phyloP scores from a whole-genome alignment of 768 basidiomycete genomes.

The Sistotremastrum suecicum region DNA sequence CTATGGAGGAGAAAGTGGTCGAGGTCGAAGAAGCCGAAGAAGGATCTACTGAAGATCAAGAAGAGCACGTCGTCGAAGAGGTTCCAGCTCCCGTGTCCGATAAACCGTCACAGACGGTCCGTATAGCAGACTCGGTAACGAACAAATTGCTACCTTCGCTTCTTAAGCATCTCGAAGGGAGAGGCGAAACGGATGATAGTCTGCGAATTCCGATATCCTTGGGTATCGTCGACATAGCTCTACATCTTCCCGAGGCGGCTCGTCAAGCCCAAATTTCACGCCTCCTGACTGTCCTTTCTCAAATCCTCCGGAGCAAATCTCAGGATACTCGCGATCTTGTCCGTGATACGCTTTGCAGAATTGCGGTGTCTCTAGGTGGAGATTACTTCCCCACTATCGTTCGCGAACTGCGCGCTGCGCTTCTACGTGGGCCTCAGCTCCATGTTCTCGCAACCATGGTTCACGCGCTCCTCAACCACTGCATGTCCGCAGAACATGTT shows the following conservation, averaged over 20 bases:
- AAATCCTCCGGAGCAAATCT: constrained; percentile 84
- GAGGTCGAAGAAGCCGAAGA: constrained; percentile 12
- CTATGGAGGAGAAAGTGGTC: constrained; percentile 47
- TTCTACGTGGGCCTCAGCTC: constrained; percentile 84
- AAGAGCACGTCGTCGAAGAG: constrained; percentile 10
- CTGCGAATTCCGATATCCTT: constrained; percentile 80
- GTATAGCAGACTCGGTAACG: constrained; percentile 66
- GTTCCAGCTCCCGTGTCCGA: constrained; percentile 1
- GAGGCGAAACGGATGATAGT: constrained; percentile 71
- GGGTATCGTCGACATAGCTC: constrained; percentile 75
- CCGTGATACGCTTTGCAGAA: constrained; percentile 70
- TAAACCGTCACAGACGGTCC: constrained; percentile 3
- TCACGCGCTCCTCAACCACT: constrained; percentile 70
- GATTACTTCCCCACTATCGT: constrained; percentile 59
- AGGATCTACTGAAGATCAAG: constrained; percentile 12
- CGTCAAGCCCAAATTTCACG: constrained; percentile 59
- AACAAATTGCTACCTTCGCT: constrained; percentile 65
- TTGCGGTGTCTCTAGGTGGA: constrained; percentile 59
- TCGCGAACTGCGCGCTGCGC: constrained; percentile 70
- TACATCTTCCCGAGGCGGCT: constrained; percentile 52
- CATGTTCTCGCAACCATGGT: constrained; percentile 80
- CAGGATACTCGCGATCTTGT: constrained; percentile 85
- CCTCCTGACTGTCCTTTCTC: constrained; percentile 73
- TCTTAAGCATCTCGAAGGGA: constrained; percentile 67
- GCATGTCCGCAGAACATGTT: constrained; percentile 49